Evolutionary conservation across 2,329 filamentous ascomycete species (phyloP).

Genomic region (Penicillium sp.): DNA sequence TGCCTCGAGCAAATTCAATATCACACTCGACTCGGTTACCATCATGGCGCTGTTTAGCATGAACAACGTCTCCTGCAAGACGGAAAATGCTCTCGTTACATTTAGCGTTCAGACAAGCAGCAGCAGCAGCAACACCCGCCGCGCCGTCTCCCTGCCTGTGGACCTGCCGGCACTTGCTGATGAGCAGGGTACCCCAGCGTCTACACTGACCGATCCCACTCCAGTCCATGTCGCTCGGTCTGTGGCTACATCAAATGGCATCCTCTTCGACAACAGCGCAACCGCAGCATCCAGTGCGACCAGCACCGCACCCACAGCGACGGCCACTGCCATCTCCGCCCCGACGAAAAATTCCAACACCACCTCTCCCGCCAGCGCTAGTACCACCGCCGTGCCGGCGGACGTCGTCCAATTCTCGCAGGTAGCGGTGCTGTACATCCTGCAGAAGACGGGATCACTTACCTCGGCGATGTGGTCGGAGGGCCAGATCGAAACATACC

Average conservation of each 20-base stretch:
- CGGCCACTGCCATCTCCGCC: constrained; percentile 8
- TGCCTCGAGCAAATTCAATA: constrained; percentile 68
- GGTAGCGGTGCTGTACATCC: constrained; percentile 46
- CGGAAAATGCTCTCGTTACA: constrained; percentile 84
- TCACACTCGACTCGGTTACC: constrained; percentile 69
- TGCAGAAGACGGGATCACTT: constrained; percentile 38
- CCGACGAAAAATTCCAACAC: constrained; percentile 1
- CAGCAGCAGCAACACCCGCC: constrained; percentile 31
- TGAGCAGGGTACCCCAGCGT: constrained; percentile 8
- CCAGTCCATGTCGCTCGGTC: constrained; percentile 28
- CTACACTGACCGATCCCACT: constrained; percentile 6
- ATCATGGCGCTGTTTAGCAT: constrained; percentile 77
- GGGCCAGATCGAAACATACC: constrained; percentile 35
- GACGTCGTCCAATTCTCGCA: constrained; percentile 39
- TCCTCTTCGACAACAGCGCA: constrained; percentile 36
- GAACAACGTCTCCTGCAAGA: constrained; percentile 74
- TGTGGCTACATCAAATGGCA: constrained; percentile 40
- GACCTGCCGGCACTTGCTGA: constrained; percentile 5
- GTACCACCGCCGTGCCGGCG: constrained; percentile 17
- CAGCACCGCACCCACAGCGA: constrained; percentile 21
- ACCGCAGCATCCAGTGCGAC: constrained; percentile 13
- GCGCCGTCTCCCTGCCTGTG: constrained; percentile 14
- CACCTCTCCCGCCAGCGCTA: background rate
- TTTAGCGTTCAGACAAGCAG: constrained; percentile 57
- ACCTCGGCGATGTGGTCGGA: constrained; percentile 33